Percentiles rank a stretch among this genome's conserved stretches.
Evolutionary conservation across 768 basidiomycete genomes (phyloP).

Genomic region (Daedalea quercina): DNA sequence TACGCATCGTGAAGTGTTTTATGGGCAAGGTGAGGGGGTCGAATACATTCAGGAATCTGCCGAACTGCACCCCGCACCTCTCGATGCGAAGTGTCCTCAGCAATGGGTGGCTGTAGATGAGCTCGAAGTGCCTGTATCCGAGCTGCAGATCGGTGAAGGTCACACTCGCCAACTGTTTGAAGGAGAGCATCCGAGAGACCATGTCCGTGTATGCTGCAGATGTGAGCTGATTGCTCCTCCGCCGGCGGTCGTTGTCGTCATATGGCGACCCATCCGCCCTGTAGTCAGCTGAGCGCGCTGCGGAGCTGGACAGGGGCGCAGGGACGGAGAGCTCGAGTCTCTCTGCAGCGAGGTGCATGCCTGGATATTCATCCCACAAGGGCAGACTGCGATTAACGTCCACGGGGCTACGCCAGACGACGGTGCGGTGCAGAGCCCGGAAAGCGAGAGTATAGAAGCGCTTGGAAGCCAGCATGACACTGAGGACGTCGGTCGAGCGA

Average conservation of each 20-base stretch:
- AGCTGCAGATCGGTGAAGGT: constrained; percentile 31
- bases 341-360: constrained; percentile 9
- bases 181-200: constrained; percentile 20
- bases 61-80: constrained; percentile 29
- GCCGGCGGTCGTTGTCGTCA: neutral
- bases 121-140: constrained; percentile 26
- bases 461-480: constrained; percentile 24
- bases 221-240: neutral
- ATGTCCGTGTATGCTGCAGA: constrained; percentile 9
- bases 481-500: constrained; percentile 23
- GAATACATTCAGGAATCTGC: constrained; percentile 7
- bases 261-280: neutral
- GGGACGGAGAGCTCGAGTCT: constrained; percentile 18
- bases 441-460: constrained; percentile 25
- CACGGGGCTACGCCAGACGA: constrained; percentile 28
- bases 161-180: constrained; percentile 31
- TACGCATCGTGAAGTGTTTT: constrained; percentile 34
- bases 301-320: constrained; percentile 3
- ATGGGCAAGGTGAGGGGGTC: constrained; percentile 32
- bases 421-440: constrained; percentile 26
- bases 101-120: constrained; percentile 30
- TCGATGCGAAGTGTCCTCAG: constrained; percentile 36
- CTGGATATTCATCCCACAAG: constrained; percentile 12
- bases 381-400: constrained; percentile 21
- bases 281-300: neutral